These are phyloP conservation scores for Castanopsis chinensis DNA, from an alignment of 306 rosid species.

Conservation along the genomic window DNA sequence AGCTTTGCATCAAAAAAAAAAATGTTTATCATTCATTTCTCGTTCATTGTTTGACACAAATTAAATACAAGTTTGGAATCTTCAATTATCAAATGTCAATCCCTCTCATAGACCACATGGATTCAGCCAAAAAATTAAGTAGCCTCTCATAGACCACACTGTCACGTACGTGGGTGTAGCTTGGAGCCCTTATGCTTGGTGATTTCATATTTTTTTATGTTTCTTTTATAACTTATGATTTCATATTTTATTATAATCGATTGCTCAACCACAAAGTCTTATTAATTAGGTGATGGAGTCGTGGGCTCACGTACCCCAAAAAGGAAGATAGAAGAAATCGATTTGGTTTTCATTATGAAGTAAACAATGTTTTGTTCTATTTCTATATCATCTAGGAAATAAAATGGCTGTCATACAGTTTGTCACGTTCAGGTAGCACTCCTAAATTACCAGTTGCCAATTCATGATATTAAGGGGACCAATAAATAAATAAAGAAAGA, in stretches of 20 bases:
- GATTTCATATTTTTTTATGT: neutral
- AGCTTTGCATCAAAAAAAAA: too few species aligned
- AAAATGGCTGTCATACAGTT: conserved; percentile 1
- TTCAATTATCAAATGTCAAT: too few species aligned
- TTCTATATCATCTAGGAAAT: neutral
- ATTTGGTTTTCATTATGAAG: neutral
- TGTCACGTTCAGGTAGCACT: neutral
- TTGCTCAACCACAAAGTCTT: neutral
- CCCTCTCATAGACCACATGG: too few species aligned
- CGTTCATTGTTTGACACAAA: too few species aligned
- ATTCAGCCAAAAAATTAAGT: too few species aligned
- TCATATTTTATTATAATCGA: neutral
- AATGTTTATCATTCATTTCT: too few species aligned
- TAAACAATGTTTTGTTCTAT: too few species aligned
- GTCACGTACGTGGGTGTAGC: too few species aligned
- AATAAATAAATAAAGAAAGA: neutral
- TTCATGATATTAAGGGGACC: neutral
- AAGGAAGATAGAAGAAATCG: neutral
- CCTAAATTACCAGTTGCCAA: neutral
- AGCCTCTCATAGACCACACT: too few species aligned
- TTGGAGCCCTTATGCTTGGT: neutral
- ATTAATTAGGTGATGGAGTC: neutral
- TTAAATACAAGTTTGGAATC: too few species aligned
- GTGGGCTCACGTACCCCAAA: conserved; percentile 13
- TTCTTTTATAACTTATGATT: neutral